Percentiles rank a stretch among this genome's conserved stretches.
Conservation (phyloP, 345 rosid species). For the Ceriops decandra region DNA sequence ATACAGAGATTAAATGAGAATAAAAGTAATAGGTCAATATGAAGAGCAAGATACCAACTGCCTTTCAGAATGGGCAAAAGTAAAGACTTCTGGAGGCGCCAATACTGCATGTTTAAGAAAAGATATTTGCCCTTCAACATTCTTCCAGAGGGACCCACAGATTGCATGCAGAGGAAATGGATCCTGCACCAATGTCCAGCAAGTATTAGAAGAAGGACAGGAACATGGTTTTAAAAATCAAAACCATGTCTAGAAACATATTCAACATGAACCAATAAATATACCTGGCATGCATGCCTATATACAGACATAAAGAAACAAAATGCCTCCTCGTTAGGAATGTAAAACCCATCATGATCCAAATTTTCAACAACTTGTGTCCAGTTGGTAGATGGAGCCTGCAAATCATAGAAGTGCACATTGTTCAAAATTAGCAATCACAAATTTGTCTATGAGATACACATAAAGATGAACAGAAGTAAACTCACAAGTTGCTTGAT, state of each 20-base stretch:
- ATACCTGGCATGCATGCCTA: slow-evolving; percentile 79
- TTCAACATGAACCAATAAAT: background rate
- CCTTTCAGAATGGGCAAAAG: slow-evolving; percentile 75
- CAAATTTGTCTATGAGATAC: slow-evolving; percentile 11
- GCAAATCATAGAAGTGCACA: slow-evolving; percentile 12
- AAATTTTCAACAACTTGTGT: slow-evolving; percentile 63
- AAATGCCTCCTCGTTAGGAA: slow-evolving; percentile 82
- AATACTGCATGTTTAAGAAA: slow-evolving; percentile 74
- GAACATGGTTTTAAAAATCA: background rate
- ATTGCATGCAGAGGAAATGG: slow-evolving; percentile 86
- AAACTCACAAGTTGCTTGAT: slow-evolving; percentile 72
- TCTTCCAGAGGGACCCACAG: slow-evolving; percentile 82
- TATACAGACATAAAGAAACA: slow-evolving; percentile 73
- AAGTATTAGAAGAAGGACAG: background rate
- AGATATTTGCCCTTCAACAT: slow-evolving; percentile 80
- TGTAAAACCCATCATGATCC: slow-evolving; percentile 80
- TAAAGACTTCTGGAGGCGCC: slow-evolving; percentile 82
- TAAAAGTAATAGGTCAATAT: slow-evolving; percentile 8
- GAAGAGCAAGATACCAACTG: slow-evolving; percentile 64
- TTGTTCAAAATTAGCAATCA: slow-evolving; percentile 1
- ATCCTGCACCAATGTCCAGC: slow-evolving; percentile 50
- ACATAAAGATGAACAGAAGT: background rate
- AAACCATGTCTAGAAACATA: background rate
- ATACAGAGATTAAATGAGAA: slow-evolving; percentile 4
- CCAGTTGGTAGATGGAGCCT: slow-evolving; percentile 94